Conservation (phyloP, 1,284 basidiomycete genomes). For the Pterula multifida region DNA sequence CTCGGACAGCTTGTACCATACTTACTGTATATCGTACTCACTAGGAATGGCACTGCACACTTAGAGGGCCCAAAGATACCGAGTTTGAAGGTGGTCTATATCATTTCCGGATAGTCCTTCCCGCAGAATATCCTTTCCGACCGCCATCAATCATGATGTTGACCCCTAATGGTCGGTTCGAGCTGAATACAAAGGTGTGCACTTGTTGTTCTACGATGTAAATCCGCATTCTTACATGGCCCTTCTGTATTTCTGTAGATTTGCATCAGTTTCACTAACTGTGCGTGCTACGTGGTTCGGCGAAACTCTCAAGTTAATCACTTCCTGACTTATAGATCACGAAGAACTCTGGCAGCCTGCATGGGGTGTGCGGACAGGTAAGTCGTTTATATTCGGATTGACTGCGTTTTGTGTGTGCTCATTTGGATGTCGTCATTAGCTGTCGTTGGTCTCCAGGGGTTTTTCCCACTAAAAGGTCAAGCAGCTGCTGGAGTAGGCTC, state of each 20-base stretch:
- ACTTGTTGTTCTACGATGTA: conserved; percentile 11
- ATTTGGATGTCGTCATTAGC: conserved; percentile 29
- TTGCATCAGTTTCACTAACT: conserved; percentile 87
- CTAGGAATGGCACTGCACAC: conserved; percentile 95
- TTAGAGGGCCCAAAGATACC: conserved; percentile 77
- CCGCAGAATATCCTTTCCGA: conserved; percentile 89
- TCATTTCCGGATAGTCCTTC: conserved; percentile 85
- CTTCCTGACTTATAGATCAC: conserved; percentile 41
- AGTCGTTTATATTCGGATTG: conserved; percentile 13
- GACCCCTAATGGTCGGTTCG: conserved; percentile 92
- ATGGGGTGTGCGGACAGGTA: conserved; percentile 92
- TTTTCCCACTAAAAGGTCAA: conserved; percentile 84
- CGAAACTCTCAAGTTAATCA: conserved; percentile 8
- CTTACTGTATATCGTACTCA: conserved; percentile 14
- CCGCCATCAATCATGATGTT: conserved; percentile 91
- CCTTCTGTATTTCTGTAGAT: conserved; percentile 38
- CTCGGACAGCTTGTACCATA: not conserved
- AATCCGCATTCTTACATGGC: conserved; percentile 10
- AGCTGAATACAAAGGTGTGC: conserved; percentile 86
- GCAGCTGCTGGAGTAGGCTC: conserved; percentile 87
- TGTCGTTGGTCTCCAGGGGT: conserved; percentile 82
- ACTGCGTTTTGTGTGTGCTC: conserved; percentile 5
- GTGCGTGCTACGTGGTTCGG: conserved; percentile 26
- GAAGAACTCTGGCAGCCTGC: conserved; percentile 94
- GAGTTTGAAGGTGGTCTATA: conserved; percentile 90